Evolutionary conservation across 2,329 filamentous ascomycete species (phyloP), one percentile per base, ranked within the genome.

Genomic region (Aschersonia sp.): DNA sequence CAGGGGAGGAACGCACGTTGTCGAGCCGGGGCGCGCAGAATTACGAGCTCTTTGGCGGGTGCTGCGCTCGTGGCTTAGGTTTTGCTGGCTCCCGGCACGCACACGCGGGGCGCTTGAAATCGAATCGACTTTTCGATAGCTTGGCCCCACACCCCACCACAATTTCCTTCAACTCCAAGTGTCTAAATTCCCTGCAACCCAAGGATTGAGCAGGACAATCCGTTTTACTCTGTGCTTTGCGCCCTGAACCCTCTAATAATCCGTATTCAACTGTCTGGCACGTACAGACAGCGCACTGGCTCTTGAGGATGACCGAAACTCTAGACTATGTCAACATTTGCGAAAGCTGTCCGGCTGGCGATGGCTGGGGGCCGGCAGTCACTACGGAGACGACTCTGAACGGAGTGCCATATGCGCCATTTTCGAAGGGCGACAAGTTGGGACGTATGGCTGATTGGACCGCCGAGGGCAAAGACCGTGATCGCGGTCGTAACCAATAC

Each of bases 401-500:
- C 64, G 92, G 92, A 63, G 87, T 97, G 45, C 92, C 92, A 40
- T 98, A 96, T 67, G 92, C 92, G 58, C 92, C 92, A 52, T 98
- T 92, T 75, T 96, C 89, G 56, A 98, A 98, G 71, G 88, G 87
- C 64, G 92, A 98, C 74, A 97, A 96, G 77, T 76, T 98, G 51
- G 92, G 92, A 62, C 89, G 92, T 66, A 97, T 98, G 89, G 92
- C 92, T 52, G 92, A 98, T 74, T 98, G 92, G 92, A 94, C 89
- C 14, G 63, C 81, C 44, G 92, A 96, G 63, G 81, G 85, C 65
- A 96, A 96, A 70, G 87, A 92, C 51, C 74, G 88, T 60, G 78
- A 82, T 57, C 75, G 80, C 51, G 84, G 85, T 52, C 76, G 90
- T 63, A 81, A 85, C 66, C 86, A 92, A 63, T 97, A 94, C 68